These are phyloP conservation scores for Plantago ovata DNA, from an alignment of 257 asterid species.

Conservation along the genomic window DNA sequence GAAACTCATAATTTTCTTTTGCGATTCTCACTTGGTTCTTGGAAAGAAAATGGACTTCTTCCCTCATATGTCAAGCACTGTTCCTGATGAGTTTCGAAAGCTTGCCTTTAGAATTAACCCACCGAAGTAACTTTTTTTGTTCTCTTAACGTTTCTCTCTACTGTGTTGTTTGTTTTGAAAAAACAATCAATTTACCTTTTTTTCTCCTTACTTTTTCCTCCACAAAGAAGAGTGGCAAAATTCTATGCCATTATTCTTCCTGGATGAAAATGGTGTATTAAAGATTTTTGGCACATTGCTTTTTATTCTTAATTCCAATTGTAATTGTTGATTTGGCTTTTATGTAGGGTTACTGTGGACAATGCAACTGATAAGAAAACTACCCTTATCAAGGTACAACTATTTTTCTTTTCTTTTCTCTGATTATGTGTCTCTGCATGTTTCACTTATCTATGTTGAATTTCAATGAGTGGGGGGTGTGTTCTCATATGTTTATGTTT, in stretches of 20 bases:
- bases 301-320: constrained; percentile 8
- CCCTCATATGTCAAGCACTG: constrained; percentile 45
- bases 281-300: constrained; percentile 3
- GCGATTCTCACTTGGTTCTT: no score
- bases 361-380: constrained; percentile 36
- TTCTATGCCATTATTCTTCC: background rate
- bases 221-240: background rate
- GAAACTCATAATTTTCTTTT: no score
- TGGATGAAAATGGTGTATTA: background rate
- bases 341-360: constrained; percentile 41
- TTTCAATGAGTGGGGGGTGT: no score
- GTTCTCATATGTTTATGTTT: no score
- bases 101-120: constrained; percentile 78
- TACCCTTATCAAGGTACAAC: constrained; percentile 37
- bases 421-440: no score
- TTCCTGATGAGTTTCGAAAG: constrained; percentile 76
- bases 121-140: constrained; percentile 47
- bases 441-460: no score
- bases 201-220: constrained; percentile 3
- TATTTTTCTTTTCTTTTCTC: background rate
- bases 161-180: background rate
- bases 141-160: background rate
- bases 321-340: constrained; percentile 22
- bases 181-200: background rate
- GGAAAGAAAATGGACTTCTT: constrained; percentile 45